phyloP scores from a whole-genome alignment of 129 eudicot genomes.

The Deinandra increscens region DNA sequence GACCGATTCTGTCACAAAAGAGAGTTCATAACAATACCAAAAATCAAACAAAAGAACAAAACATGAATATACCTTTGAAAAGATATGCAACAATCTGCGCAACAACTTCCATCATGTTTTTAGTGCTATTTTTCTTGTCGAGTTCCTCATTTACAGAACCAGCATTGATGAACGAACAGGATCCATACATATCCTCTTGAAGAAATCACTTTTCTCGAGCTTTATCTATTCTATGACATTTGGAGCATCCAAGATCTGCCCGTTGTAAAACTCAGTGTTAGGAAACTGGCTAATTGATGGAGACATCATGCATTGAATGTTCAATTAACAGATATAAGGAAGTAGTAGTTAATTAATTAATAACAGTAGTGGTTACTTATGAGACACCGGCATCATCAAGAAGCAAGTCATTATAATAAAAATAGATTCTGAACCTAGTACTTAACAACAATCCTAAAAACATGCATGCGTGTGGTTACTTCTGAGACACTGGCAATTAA shows the following conservation, averaged over 20 bases:
- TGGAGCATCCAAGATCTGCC: slow-evolving; percentile 48
- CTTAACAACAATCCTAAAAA: too few relatives aligned
- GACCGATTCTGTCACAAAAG: neutral
- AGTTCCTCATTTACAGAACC: slow-evolving; percentile 41
- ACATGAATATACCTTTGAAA: slow-evolving; percentile 34
- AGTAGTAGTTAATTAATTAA: too few relatives aligned
- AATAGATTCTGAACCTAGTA: too few relatives aligned
- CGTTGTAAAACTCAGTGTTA: slow-evolving; percentile 51
- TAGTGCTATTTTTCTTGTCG: slow-evolving; percentile 34
- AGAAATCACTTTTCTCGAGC: slow-evolving; percentile 33
- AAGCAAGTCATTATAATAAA: too few relatives aligned
- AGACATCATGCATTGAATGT: slow-evolving; percentile 81
- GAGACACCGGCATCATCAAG: too few relatives aligned
- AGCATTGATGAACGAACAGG: slow-evolving; percentile 59
- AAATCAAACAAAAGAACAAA: slow-evolving; percentile 14
- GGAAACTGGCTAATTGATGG: slow-evolving; percentile 78
- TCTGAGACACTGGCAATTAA: too few relatives aligned
- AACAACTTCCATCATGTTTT: slow-evolving; percentile 50
- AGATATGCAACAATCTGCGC: slow-evolving; percentile 39
- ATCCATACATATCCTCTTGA: slow-evolving; percentile 39
- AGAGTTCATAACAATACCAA: too few relatives aligned
- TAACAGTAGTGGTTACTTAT: too few relatives aligned
- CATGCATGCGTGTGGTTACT: too few relatives aligned
- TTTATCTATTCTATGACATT: slow-evolving; percentile 38
- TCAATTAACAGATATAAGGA: too few relatives aligned